phyloP scores from a whole-genome alignment of 306 rosid genomes.

The Malus asiatica region DNA sequence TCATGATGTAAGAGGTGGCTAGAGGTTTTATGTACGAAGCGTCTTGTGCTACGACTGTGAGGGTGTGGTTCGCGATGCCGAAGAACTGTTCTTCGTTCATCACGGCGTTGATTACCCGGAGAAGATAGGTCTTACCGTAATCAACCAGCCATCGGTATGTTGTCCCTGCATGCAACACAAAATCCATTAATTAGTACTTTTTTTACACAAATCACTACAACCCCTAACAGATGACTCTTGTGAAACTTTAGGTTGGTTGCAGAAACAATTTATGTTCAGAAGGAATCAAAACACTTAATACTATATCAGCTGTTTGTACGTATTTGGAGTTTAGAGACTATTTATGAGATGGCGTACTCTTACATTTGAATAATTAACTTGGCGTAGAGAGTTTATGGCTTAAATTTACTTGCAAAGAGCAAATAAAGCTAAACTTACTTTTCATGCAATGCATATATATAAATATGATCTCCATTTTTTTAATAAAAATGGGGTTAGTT shows the following conservation, averaged over 20 bases:
- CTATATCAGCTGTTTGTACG: neutral
- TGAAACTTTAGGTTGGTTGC: too few relatives aligned
- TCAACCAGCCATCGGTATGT: constrained; percentile 13
- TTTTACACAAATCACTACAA: neutral
- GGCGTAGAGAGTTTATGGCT: too few relatives aligned
- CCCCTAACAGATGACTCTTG: too few relatives aligned
- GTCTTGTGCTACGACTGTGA: constrained; percentile 29
- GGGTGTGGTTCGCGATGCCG: constrained; percentile 28
- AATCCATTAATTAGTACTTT: neutral
- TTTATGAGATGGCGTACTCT: too few relatives aligned
- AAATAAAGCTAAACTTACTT: too few relatives aligned
- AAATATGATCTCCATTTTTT: too few relatives aligned
- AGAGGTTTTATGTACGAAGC: constrained; percentile 33
- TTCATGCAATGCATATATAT: too few relatives aligned
- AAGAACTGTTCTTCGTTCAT: constrained; percentile 40
- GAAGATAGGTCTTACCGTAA: constrained; percentile 30
- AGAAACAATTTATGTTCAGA: too few relatives aligned
- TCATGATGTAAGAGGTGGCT: constrained; percentile 23
- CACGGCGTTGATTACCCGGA: constrained; percentile 16
- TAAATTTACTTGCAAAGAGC: too few relatives aligned
- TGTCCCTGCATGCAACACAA: constrained; percentile 16
- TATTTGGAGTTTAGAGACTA: neutral
- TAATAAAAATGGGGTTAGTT: too few relatives aligned
- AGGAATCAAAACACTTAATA: too few relatives aligned
- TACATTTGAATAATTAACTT: too few relatives aligned